Conservation (phyloP, 441 rosid species). For the Manihot esculenta region DNA sequence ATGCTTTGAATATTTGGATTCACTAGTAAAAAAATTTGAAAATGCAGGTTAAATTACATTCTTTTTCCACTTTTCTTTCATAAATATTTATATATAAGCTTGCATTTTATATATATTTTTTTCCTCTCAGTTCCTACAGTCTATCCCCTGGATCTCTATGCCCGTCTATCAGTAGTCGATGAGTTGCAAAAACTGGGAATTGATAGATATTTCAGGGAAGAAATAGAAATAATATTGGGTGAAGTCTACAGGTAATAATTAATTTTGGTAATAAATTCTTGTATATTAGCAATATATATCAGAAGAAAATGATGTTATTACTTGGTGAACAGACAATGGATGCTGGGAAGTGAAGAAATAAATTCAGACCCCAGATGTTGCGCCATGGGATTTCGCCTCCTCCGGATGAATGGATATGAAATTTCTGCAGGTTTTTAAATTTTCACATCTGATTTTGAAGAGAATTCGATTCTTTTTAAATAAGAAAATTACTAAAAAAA, state of each 20-base stretch:
- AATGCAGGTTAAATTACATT: too few relatives aligned
- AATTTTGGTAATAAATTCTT: too few relatives aligned
- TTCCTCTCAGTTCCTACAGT: constrained; percentile 3
- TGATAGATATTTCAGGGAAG: not conserved
- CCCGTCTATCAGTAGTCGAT: not conserved
- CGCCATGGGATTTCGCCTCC: constrained; percentile 1
- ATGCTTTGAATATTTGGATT: too few relatives aligned
- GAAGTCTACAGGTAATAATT: constrained; percentile 5
- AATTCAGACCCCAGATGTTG: not conserved
- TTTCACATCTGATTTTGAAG: too few relatives aligned
- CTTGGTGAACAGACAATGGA: constrained; percentile 1
- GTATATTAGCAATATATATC: too few relatives aligned
- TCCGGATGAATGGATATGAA: not conserved
- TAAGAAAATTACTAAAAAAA: too few relatives aligned
- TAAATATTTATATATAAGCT: too few relatives aligned
- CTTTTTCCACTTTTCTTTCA: too few relatives aligned
- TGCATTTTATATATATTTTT: not conserved
- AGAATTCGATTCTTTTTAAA: too few relatives aligned
- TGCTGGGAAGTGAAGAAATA: not conserved
- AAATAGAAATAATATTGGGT: not conserved
- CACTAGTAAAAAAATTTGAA: too few relatives aligned
- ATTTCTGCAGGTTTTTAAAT: constrained; percentile 1
- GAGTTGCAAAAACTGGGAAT: constrained; percentile 6
- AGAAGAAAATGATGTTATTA: too few relatives aligned
- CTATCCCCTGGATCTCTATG: constrained; percentile 5